A percentile compares a stretch with the other conserved stretches of the same genome.
These are phyloP conservation scores for Letharia lupina DNA, from an alignment of 495 filamentous ascomycete species.

Conservation along the genomic window DNA sequence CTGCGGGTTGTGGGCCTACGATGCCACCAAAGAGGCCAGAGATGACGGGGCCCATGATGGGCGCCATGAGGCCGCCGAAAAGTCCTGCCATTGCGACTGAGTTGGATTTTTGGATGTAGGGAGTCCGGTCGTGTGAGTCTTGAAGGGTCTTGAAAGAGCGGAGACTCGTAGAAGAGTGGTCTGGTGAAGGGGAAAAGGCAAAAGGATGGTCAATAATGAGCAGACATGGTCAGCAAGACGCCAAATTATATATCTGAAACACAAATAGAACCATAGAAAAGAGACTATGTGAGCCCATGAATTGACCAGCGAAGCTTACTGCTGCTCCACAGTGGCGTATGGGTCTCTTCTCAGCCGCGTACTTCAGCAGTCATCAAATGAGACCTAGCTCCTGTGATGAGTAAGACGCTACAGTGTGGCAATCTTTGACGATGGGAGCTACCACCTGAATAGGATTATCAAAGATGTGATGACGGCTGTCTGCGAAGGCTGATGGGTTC, in stretches of 20 bases:
- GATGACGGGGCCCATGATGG: conserved; percentile 9
- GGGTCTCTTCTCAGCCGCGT: neutral
- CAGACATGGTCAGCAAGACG: neutral
- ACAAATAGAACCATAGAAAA: neutral
- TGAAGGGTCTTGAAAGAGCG: neutral
- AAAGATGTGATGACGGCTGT: conserved; percentile 10
- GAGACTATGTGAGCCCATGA: neutral
- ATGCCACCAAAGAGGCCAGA: neutral
- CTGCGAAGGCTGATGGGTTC: neutral
- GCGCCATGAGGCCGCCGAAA: conserved; percentile 3
- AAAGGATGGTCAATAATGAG: neutral
- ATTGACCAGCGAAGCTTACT: neutral
- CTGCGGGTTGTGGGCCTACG: neutral
- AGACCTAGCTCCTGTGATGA: conserved; percentile 4
- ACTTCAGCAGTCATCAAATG: neutral
- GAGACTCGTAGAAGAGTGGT: neutral
- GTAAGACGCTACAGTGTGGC: conserved; percentile 8
- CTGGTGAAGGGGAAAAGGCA: neutral
- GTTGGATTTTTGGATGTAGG: neutral
- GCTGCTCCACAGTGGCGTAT: conserved; percentile 5
- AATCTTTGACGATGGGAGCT: neutral
- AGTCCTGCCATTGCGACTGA: conserved; percentile 16
- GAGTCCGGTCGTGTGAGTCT: neutral
- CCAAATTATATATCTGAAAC: neutral
- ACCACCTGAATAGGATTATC: neutral